Percentiles rank a stretch among this genome's conserved stretches.
These are phyloP conservation scores for Leavenworthia alabamica DNA, from an alignment of 345 rosid genomes.

Conservation along the genomic window DNA sequence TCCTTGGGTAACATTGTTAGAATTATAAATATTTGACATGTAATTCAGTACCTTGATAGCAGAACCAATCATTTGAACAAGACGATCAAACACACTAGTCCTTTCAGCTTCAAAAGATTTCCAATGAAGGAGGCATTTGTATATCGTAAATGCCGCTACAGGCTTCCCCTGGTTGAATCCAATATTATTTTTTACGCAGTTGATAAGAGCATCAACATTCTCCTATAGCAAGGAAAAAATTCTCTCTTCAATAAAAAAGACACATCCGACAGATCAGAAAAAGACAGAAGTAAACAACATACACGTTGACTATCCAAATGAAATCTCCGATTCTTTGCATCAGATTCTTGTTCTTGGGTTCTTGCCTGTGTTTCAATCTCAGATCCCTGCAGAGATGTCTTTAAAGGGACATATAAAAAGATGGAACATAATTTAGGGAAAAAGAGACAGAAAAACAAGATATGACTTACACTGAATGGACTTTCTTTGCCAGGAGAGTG, in stretches of 20 bases:
- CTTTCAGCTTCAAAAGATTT: constrained; percentile 96
- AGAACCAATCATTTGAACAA: constrained; percentile 96
- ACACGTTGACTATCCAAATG: constrained; percentile 78
- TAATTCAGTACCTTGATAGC: constrained; percentile 66
- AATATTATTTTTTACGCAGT: constrained; percentile 62
- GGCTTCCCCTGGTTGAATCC: constrained; percentile 90
- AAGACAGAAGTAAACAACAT: constrained; percentile 30
- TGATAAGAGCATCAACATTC: constrained; percentile 78
- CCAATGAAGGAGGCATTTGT: constrained; percentile 91
- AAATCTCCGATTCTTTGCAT: constrained; percentile 60
- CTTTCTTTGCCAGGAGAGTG: constrained; percentile 48
- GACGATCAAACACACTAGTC: constrained; percentile 92
- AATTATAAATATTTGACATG: background rate
- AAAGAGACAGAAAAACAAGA: constrained; percentile 5
- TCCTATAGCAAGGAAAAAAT: constrained; percentile 48
- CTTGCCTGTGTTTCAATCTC: constrained; percentile 50
- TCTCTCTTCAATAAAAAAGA: constrained; percentile 12
- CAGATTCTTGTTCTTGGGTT: constrained; percentile 57
- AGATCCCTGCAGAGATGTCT: constrained; percentile 48
- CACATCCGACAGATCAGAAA: constrained; percentile 11
- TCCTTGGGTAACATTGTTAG: too few relatives aligned
- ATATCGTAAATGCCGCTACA: constrained; percentile 85
- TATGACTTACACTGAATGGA: constrained; percentile 41
- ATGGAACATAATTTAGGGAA: constrained; percentile 3
- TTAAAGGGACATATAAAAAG: background rate